Base-by-base conservation (phyloP, 2,329 filamentous ascomycete species). In the Colletotrichum somersetense region DNA sequence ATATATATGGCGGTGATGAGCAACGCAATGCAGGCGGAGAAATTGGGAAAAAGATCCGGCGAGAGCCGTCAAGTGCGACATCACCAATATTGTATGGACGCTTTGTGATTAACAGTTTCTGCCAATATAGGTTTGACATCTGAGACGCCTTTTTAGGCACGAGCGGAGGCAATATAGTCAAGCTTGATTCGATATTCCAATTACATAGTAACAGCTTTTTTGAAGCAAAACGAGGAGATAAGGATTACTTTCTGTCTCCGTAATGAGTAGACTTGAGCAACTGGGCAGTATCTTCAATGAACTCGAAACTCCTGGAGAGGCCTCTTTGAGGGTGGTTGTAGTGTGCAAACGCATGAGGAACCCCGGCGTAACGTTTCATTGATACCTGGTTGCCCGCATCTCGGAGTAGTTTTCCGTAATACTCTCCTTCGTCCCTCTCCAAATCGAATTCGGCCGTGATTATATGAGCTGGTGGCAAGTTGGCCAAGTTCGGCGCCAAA, bases 401-500 rank as follows among this genome's bases (percentile, higher is more conserved):
- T 14, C 44, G 33, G 10, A 80, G 57, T 23, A 79, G 52, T 0
- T 69, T 16, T 4, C 77, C 76, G 56, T 79, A 79, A 12, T 73
- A 67, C 40, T 80, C 78, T 4, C 79, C 79, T 62, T 82, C 78
- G 70, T 82, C 80, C n/a, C 81, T 75, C 62, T 80, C 73, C 7
- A 80, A 65, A 62, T 82, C 80, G 66, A 81, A 80, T 59, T 81
- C 80, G 2, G 80, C 80, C 1, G 80, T 81, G 46, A 82, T 67
- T 11, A 82, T 77, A 14, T 81, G 76, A 1, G 79, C 79, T 1
- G 74, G 76, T 0, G 79, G 77, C 12, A 81, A 61, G 8, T 74
- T 66, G 3, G 67, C 38, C 20, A 81, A 78, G 16, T 76, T 76
- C 6, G 75, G 74, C 8, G 80, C 78, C 3, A 78, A 65, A 0